These are phyloP conservation scores for Ehretia macrophylla DNA, from an alignment of 257 asterid genomes.

Conservation along the genomic window DNA sequence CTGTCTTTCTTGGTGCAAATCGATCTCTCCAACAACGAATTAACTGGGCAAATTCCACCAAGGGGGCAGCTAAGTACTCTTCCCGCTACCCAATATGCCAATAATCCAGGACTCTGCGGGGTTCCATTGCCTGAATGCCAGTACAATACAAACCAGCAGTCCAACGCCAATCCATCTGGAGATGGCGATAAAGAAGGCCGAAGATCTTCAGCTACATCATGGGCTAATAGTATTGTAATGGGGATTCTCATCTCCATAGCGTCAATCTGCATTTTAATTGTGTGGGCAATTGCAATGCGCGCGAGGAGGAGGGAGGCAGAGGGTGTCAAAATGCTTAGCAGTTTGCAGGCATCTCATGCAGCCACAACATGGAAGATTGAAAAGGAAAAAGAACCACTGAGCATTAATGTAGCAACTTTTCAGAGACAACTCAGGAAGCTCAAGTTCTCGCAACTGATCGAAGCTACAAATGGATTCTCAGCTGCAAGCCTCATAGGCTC, in stretches of 20 bases:
- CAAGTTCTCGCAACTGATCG: conserved; percentile 79
- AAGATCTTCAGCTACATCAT: conserved; percentile 43
- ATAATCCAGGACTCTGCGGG: conserved; percentile 91
- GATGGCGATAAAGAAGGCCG: conserved; percentile 19
- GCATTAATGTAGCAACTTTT: conserved; percentile 91
- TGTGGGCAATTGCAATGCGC: conserved; percentile 81
- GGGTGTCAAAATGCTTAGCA: conserved; percentile 68
- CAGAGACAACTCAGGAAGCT: conserved; percentile 77
- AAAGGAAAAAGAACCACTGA: conserved; percentile 95
- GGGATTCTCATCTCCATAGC: conserved; percentile 79
- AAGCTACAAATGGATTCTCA: conserved; percentile 89
- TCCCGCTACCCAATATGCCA: conserved; percentile 75
- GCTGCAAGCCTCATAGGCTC: conserved; percentile 84
- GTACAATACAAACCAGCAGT: conserved; percentile 32
- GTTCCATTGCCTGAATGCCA: conserved; percentile 72
- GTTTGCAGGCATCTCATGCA: conserved; percentile 56
- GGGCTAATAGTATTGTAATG: conserved; percentile 84
- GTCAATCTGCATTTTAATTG: conserved; percentile 56
- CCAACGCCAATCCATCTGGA: conserved; percentile 18
- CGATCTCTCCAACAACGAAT: conserved; percentile 74
- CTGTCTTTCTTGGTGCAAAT: conserved; percentile 85
- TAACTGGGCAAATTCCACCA: conserved; percentile 83
- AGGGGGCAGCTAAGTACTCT: conserved; percentile 93
- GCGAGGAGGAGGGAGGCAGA: conserved; percentile 63
- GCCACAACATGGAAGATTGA: conserved; percentile 94